These are phyloP conservation scores for Gossypium ekmanianum DNA, from an alignment of 345 rosid genomes.

Conservation along the genomic window DNA sequence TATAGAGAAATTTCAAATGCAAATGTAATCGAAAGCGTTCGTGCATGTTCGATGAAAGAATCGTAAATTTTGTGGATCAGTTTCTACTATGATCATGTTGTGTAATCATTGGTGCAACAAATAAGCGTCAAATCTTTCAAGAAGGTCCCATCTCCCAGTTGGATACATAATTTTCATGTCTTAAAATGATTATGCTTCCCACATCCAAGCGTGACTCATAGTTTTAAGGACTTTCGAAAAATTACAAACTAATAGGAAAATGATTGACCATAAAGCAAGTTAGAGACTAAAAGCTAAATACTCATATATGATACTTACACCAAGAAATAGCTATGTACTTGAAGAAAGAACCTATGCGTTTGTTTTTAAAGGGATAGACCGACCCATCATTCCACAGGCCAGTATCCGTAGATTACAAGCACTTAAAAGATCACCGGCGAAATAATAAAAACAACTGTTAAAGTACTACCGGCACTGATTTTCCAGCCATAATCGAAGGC, in stretches of 20 bases:
- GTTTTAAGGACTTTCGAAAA: not conserved
- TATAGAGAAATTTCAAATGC: not conserved
- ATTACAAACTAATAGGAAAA: not conserved
- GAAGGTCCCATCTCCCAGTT: not conserved
- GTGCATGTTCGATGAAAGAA: conserved; percentile 2
- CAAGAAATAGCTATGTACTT: not conserved
- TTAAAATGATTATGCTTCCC: not conserved
- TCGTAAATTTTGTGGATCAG: not conserved
- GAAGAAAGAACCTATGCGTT: not conserved
- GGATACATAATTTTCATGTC: not conserved
- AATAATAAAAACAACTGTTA: not conserved
- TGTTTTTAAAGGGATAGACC: not conserved
- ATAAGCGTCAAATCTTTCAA: conserved; percentile 4
- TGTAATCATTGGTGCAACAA: not conserved
- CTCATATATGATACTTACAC: not conserved
- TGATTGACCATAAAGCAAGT: not conserved
- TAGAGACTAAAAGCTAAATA: not conserved
- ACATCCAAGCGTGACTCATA: no score
- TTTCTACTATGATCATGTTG: not conserved
- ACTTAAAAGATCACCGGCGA: conserved; percentile 8
- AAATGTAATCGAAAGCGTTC: not conserved
- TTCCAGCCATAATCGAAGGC: conserved; percentile 43
- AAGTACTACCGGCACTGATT: conserved; percentile 36
- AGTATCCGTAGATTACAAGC: not conserved
- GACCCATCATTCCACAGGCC: not conserved